phyloP scores from a whole-genome alignment of 2,329 filamentous ascomycete genomes.

The Paraphaeosphaeria sporulosa region DNA sequence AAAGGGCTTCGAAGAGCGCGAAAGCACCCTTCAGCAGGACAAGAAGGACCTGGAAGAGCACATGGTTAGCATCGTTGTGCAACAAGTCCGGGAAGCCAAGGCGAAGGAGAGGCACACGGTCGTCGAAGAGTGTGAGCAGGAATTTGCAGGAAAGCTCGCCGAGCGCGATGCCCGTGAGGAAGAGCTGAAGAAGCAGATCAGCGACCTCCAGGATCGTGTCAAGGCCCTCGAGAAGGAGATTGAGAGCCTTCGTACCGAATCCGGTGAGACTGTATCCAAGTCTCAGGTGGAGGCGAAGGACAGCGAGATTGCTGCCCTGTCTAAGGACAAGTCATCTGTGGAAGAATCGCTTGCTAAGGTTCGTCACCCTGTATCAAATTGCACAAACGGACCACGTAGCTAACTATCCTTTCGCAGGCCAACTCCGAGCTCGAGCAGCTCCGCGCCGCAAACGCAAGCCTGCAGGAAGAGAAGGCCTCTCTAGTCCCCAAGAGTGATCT shows the following conservation, averaged over 20 bases:
- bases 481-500: not conserved
- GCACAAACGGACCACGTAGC: not conserved
- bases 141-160: conserved; percentile 41
- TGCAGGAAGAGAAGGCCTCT: conserved; percentile 20
- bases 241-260: conserved; percentile 23
- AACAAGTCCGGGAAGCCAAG: conserved; percentile 51
- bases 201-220: conserved; percentile 38
- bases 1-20: conserved; percentile 40
- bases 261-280: conserved; percentile 26
- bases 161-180: conserved; percentile 32
- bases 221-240: conserved; percentile 38
- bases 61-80: conserved; percentile 52
- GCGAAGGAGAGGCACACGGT: conserved; percentile 46
- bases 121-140: conserved; percentile 44
- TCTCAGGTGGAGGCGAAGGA: conserved; percentile 41
- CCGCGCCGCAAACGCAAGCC: conserved; percentile 21
- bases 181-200: conserved; percentile 38
- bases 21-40: conserved; percentile 41
- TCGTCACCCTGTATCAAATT: not conserved
- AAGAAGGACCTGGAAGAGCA: conserved; percentile 52
- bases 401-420: conserved; percentile 9
- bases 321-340: conserved; percentile 28
- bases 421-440: conserved; percentile 32
- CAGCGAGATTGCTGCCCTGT: conserved; percentile 33
- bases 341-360: conserved; percentile 27